phyloP scores from a whole-genome alignment of 257 asterid species.

The Rauvolfia tetraphylla region DNA sequence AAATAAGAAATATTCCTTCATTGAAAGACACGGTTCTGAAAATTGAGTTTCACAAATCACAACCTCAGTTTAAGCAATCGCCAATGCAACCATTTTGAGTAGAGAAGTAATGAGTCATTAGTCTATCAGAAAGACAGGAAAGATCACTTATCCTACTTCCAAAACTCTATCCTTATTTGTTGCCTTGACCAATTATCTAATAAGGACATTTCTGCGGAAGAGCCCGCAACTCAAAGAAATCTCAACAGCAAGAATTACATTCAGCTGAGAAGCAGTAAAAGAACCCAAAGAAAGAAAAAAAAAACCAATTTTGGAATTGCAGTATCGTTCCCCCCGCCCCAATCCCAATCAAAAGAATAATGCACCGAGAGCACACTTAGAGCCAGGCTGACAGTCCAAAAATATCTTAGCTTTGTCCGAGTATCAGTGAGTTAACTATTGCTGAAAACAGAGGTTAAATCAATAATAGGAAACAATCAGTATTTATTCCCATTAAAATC shows the following conservation, averaged over 20 bases:
- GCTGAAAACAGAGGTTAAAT: background rate
- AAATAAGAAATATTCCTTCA: background rate
- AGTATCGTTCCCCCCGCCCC: background rate
- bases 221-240: background rate
- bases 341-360: background rate
- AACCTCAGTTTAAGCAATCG: background rate
- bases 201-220: slow-evolving; percentile 1
- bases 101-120: background rate
- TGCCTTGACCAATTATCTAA: background rate
- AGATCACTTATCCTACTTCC: background rate
- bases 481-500: slow-evolving; percentile 6
- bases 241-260: background rate
- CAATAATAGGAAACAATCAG: background rate
- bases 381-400: background rate
- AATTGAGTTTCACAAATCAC: background rate
- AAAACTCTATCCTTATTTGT: background rate
- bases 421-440: background rate
- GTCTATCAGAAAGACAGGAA: background rate
- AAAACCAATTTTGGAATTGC: background rate
- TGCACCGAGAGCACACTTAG: background rate
- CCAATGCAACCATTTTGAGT: background rate
- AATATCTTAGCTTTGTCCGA: background rate
- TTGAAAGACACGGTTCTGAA: background rate
- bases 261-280: background rate
- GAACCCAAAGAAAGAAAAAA: too few species aligned